phyloP scores from a whole-genome alignment of 192 early-diverging fungal species.

The Dissophora ornata region DNA sequence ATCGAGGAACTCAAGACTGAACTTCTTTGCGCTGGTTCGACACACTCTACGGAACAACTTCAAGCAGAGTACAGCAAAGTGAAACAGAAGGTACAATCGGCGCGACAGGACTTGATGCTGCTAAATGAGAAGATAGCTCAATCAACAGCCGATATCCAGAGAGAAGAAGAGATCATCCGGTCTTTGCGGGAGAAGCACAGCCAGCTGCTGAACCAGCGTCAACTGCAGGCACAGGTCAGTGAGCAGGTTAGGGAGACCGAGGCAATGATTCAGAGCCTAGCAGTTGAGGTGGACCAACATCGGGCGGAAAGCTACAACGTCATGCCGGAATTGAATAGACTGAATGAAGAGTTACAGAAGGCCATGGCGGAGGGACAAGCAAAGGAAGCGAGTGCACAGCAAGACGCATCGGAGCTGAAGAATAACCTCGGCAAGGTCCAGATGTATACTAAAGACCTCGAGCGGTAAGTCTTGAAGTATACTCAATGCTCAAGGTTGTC shows the following conservation, averaged over 20 bases:
- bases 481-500: too few relatives aligned
- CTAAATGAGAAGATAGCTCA: constrained; percentile 67
- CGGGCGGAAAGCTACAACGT: constrained; percentile 19
- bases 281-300: constrained; percentile 38
- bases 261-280: constrained; percentile 17
- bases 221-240: constrained; percentile 34
- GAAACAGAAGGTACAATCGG: constrained; percentile 57
- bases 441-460: constrained; percentile 49
- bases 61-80: constrained; percentile 67
- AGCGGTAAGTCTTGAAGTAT: constrained; percentile 48
- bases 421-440: constrained; percentile 41
- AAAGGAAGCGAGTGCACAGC: constrained; percentile 23
- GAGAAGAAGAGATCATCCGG: constrained; percentile 66
- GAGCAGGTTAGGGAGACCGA: constrained; percentile 62
- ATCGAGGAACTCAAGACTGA: constrained; percentile 56
- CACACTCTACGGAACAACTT: constrained; percentile 74
- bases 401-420: constrained; percentile 46
- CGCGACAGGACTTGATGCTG: constrained; percentile 44
- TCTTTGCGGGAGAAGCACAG: constrained; percentile 50
- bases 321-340: constrained; percentile 33
- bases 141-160: constrained; percentile 60
- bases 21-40: constrained; percentile 66
- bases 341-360: constrained; percentile 18
- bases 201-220: constrained; percentile 54
- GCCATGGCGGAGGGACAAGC: constrained; percentile 6